Base-by-base conservation (phyloP, 2,329 filamentous ascomycete species). In the Aspergillus ochraceus region DNA sequence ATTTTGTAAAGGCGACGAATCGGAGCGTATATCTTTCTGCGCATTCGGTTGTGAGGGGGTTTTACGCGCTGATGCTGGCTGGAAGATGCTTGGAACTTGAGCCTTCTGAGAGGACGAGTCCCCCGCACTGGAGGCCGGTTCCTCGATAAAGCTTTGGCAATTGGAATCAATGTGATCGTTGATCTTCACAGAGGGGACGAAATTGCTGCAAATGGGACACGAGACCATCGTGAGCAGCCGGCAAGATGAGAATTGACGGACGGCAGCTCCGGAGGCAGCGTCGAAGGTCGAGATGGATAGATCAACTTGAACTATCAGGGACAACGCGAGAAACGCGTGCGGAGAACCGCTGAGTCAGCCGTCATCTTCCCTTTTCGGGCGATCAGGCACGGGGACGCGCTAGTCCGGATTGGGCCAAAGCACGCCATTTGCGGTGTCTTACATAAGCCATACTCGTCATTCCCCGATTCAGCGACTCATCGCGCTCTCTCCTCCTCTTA, bases 91-190 rank as follows among this genome's bases (percentile, higher is more conserved):
- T 22, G 80, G 72, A 10, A 83, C 77, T 24, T 76, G 73, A 49
- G 79, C 70, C 64, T 76, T 80, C 24, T 75, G 74, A 11, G 73
- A 68, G 54, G 63, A 67, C 56, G 72, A 64, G 32, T 75, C 70
- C 66, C 80, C 71, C 60, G 88, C 85, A 58, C 70, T 70, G 60
- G 74, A 69, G 71, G 76, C 65, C 3, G 76, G 65, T 19, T 79
- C 73, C 59, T 89, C 79, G 63, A 95, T 74, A 72, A 88, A 88
- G 39, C 80, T 82, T 61, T 84, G 76, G 79, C 94, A 98, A 64
- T 85, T 85, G 30, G 91, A 94, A 78, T 98, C 95, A 72, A 98
- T 87, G 76, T 98, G 94, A 66, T 84, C 83, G 78, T 98, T 98
- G 81, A 98, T 98, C 66, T 89, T 85, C 17, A 70, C 60, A 39